Evolutionary conservation across 768 basidiomycete species (phyloP).

Genomic region (Calocybe indica): DNA sequence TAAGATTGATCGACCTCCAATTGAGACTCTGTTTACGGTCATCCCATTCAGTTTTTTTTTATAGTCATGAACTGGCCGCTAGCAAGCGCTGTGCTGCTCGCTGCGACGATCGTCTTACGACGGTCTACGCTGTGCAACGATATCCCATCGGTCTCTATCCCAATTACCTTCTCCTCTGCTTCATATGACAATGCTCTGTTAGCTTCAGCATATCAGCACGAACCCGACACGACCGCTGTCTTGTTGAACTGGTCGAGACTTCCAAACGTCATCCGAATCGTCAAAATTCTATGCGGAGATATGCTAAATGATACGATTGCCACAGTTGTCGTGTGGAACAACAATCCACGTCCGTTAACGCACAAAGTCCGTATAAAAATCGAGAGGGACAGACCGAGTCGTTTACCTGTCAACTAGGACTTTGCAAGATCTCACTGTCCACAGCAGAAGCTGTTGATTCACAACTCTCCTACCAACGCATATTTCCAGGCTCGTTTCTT

Average conservation of each 20-base stretch:
- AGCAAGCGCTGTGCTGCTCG: too few species aligned
- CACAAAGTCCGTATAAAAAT: constrained; percentile 30
- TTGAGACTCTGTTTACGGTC: too few species aligned
- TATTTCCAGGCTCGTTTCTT: constrained; percentile 61
- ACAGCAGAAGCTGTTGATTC: constrained; percentile 37
- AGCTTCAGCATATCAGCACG: background rate
- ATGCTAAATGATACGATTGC: constrained; percentile 39
- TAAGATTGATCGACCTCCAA: too few species aligned
- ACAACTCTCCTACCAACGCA: constrained; percentile 51
- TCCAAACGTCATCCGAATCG: constrained; percentile 52
- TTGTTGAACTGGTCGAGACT: constrained; percentile 67
- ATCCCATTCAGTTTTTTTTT: too few species aligned
- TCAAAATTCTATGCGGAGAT: constrained; percentile 42
- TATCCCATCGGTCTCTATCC: too few species aligned
- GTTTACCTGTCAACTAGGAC: constrained; percentile 23
- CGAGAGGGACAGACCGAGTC: background rate
- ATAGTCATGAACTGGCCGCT: too few species aligned
- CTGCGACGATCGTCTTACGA: too few species aligned
- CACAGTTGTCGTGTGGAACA: constrained; percentile 58
- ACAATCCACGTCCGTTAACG: constrained; percentile 38
- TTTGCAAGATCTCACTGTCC: constrained; percentile 38
- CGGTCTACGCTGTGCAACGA: too few species aligned
- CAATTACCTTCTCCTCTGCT: background rate
- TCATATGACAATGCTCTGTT: background rate
- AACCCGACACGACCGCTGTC: constrained; percentile 44